Percentiles rank a stretch among this genome's conserved stretches.
These are phyloP conservation scores for Alternaria hordeiaustralica DNA, from an alignment of 2,329 filamentous ascomycete genomes.

Conservation along the genomic window DNA sequence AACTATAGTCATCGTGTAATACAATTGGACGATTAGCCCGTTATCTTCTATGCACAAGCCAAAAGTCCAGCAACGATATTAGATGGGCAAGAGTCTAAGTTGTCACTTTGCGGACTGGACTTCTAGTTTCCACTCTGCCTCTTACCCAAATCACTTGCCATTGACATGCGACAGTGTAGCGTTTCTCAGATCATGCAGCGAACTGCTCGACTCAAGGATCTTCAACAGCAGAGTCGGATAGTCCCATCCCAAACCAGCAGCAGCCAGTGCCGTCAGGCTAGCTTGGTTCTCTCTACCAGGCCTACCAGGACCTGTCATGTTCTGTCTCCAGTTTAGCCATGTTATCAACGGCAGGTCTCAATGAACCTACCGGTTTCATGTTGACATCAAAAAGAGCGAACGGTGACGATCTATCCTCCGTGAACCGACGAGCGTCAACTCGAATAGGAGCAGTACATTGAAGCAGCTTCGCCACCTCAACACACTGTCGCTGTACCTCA, in stretches of 20 bases:
- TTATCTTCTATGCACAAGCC: too few relatives aligned
- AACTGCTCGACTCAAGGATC: fast-evolving
- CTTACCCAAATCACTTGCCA: background rate
- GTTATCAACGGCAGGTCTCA: background rate
- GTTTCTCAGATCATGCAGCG: background rate
- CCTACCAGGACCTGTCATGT: background rate
- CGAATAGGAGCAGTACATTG: background rate
- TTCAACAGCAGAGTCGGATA: background rate
- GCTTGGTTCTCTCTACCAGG: background rate
- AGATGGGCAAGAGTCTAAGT: too few relatives aligned
- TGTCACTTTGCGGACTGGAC: too few relatives aligned
- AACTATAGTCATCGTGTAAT: too few relatives aligned
- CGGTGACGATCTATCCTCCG: fast-evolving
- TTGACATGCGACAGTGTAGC: fast-evolving
- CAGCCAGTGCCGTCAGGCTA: background rate
- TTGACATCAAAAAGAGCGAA: background rate
- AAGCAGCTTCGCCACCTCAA: background rate
- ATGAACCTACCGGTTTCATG: background rate
- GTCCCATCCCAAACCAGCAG: background rate
- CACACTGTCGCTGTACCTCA: background rate
- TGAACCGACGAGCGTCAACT: background rate
- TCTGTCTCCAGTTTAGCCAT: background rate
- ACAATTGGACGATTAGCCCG: too few relatives aligned
- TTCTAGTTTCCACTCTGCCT: too few relatives aligned
- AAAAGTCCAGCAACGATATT: too few relatives aligned